These are phyloP conservation scores for Arachis stenosperma DNA, from an alignment of 306 rosid genomes.

Conservation along the genomic window DNA sequence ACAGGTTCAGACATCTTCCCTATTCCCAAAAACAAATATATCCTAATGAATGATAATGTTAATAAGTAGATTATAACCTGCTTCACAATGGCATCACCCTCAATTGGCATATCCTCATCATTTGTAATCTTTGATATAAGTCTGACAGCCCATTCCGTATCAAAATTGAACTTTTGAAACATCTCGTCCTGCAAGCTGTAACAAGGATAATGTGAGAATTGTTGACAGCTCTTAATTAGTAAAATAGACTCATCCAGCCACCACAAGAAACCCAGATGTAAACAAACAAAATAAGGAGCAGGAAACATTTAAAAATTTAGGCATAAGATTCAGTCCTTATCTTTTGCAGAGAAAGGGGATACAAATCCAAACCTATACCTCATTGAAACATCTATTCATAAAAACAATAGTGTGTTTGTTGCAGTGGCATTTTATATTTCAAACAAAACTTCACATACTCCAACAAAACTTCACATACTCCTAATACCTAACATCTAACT, in stretches of 20 bases:
- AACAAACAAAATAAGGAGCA: not conserved
- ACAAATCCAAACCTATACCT: conserved; percentile 28
- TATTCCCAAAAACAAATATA: not conserved
- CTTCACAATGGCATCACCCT: conserved; percentile 80
- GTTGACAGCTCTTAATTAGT: conserved; percentile 21
- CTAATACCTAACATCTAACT: not conserved
- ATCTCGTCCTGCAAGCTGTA: conserved; percentile 97
- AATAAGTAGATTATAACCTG: conserved; percentile 67
- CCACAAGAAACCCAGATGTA: conserved; percentile 16
- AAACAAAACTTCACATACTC: conserved; percentile 19
- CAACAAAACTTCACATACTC: conserved; percentile 16
- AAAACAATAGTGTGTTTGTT: not conserved
- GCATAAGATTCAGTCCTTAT: conserved; percentile 14
- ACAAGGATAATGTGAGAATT: conserved; percentile 40
- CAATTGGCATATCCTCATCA: conserved; percentile 93
- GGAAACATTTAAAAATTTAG: conserved; percentile 14
- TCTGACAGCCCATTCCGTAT: conserved; percentile 95
- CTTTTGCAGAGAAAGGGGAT: conserved; percentile 9
- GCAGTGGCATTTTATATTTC: conserved; percentile 16
- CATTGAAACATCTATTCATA: conserved; percentile 17
- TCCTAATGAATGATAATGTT: conserved; percentile 17
- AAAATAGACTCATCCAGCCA: conserved; percentile 12
- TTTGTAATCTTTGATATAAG: conserved; percentile 90
- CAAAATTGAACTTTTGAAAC: conserved; percentile 95
- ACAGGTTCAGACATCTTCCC: conserved; percentile 24